These are phyloP conservation scores for Coemansia umbellata DNA, from an alignment of 192 early-diverging fungal genomes.

Conservation along the genomic window DNA sequence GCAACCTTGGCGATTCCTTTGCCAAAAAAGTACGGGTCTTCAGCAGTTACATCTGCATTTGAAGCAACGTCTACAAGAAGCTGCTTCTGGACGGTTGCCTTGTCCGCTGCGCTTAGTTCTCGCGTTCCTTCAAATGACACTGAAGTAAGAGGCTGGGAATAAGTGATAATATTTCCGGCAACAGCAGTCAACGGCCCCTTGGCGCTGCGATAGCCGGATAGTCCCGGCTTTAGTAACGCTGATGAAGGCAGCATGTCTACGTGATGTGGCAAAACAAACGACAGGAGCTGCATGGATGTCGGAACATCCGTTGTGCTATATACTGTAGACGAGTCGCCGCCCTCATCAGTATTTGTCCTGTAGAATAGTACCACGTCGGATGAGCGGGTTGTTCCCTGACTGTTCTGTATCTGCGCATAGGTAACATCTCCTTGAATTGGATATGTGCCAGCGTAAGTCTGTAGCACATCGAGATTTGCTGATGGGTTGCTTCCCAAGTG, in stretches of 20 bases:
- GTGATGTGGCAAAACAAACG: constrained; percentile 53
- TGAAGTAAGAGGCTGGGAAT: constrained; percentile 35
- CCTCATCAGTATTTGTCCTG: constrained; percentile 37
- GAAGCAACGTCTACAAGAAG: constrained; percentile 30
- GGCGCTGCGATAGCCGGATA: constrained; percentile 43
- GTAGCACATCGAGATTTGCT: constrained; percentile 39
- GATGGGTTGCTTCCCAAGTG: constrained; percentile 38
- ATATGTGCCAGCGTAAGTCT: constrained; percentile 46
- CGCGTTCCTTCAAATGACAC: constrained; percentile 32
- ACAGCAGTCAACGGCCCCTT: constrained; percentile 54
- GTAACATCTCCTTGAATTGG: constrained; percentile 45
- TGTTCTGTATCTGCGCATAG: constrained; percentile 37
- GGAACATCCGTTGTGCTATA: constrained; percentile 10
- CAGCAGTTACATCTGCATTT: constrained; percentile 20
- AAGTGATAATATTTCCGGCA: constrained; percentile 45
- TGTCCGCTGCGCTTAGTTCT: constrained; percentile 18
- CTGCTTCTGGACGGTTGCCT: constrained; percentile 24
- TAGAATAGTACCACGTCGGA: constrained; percentile 37
- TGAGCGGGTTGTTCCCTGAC: constrained; percentile 15
- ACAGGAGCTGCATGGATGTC: constrained; percentile 29
- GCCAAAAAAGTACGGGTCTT: constrained; percentile 56
- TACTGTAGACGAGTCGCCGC: constrained; percentile 9
- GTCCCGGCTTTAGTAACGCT: constrained; percentile 7
- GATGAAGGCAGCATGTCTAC: constrained; percentile 16
- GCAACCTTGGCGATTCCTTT: constrained; percentile 50